These are phyloP conservation scores for Debaryomyces prosopidis DNA, from an alignment of 805 yeast genomes.

Conservation along the genomic window DNA sequence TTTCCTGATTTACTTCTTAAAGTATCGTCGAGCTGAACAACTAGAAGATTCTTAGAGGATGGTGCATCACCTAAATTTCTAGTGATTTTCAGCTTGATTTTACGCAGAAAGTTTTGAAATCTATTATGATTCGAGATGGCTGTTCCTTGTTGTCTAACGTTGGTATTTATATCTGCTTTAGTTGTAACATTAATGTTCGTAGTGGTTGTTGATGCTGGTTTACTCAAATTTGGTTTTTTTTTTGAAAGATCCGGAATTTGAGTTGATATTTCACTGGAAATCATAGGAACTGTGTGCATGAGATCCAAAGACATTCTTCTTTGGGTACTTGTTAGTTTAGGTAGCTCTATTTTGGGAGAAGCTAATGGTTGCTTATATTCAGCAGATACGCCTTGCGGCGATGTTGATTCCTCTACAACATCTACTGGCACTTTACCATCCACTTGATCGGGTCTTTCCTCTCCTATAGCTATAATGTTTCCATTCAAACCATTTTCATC, in stretches of 20 bases:
- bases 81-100: slow-evolving; percentile 12
- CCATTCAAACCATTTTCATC: neutral
- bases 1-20: neutral
- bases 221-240: slow-evolving; percentile 19
- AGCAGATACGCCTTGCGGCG: neutral
- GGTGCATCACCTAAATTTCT: neutral
- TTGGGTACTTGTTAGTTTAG: slow-evolving; percentile 18
- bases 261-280: neutral
- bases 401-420: neutral
- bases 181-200: slow-evolving; percentile 37
- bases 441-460: neutral
- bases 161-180: slow-evolving; percentile 18
- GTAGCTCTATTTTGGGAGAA: slow-evolving; percentile 11
- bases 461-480: neutral
- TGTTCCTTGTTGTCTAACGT: neutral
- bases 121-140: slow-evolving; percentile 6
- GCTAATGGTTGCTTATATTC: neutral
- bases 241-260: neutral
- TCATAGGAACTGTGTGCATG: slow-evolving; percentile 11
- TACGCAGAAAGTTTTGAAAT: slow-evolving; percentile 13
- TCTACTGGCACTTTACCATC: neutral
- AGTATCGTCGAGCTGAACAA: slow-evolving; percentile 1
- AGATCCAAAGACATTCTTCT: slow-evolving; percentile 30
- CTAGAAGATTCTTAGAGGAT: neutral
- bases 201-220: slow-evolving; percentile 31